Percentiles rank a stretch among this genome's conserved stretches.
Evolutionary conservation across 2,329 filamentous ascomycete species (phyloP).

Genomic region (Pleurostoma richardsiae): DNA sequence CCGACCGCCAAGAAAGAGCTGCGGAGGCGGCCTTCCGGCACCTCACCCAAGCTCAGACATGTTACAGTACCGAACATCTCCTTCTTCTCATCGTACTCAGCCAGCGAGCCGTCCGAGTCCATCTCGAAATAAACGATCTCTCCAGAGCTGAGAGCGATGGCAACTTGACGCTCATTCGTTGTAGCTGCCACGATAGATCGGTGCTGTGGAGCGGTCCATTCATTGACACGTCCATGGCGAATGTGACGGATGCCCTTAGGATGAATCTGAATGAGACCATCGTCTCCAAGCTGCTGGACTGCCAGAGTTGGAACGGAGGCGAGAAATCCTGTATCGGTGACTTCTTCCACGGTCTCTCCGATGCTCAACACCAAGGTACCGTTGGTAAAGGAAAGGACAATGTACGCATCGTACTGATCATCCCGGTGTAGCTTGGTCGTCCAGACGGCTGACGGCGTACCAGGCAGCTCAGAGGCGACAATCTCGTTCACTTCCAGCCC

Average conservation of each 20-base stretch:
- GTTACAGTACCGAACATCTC: slow-evolving; percentile 95
- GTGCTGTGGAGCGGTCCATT: slow-evolving; percentile 92
- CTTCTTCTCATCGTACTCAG: slow-evolving; percentile 91
- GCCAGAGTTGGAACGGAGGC: slow-evolving; percentile 84
- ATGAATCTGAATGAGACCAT: slow-evolving; percentile 89
- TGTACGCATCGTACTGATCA: slow-evolving; percentile 89
- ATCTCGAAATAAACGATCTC: slow-evolving; percentile 99
- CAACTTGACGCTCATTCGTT: slow-evolving; percentile 89
- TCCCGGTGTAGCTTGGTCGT: slow-evolving; percentile 79
- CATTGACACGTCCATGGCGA: slow-evolving; percentile 71
- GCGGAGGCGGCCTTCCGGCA: slow-evolving; percentile 82
- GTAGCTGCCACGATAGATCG: slow-evolving; percentile 91
- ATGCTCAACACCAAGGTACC: slow-evolving; percentile 90
- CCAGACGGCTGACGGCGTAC: slow-evolving; percentile 89
- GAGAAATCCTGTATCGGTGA: slow-evolving; percentile 88
- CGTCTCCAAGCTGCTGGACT: slow-evolving; percentile 89
- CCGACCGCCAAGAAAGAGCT: slow-evolving; percentile 94
- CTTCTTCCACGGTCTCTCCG: slow-evolving; percentile 93
- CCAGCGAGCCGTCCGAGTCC: slow-evolving; percentile 83
- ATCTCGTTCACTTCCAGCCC: slow-evolving; percentile 91
- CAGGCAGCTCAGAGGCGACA: slow-evolving; percentile 86
- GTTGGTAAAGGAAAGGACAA: slow-evolving; percentile 89
- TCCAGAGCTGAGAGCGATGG: slow-evolving; percentile 87
- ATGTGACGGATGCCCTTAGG: slow-evolving; percentile 96
- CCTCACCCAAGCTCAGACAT: slow-evolving; percentile 86